Conservation (phyloP, 139 green algal genomes). For the Chlorella sp. region DNA sequence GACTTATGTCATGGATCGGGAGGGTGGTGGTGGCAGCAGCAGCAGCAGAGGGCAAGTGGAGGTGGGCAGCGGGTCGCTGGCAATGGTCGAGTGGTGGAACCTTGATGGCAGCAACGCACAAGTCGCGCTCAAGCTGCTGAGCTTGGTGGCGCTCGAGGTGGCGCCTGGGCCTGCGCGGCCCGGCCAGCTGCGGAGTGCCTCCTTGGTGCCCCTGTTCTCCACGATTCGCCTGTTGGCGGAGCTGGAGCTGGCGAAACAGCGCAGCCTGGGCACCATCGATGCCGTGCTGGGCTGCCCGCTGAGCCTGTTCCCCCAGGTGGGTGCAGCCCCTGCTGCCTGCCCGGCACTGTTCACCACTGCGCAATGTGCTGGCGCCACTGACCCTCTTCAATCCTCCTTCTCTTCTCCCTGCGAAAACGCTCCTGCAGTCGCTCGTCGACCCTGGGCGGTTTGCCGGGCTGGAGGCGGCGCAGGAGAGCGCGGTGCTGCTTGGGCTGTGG, state of each 20-base stretch:
- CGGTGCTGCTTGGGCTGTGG: conserved; percentile 31
- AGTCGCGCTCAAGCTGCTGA: conserved; percentile 13
- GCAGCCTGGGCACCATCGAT: conserved; percentile 13
- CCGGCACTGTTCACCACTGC: background rate
- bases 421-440: background rate
- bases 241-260: conserved; percentile 6
- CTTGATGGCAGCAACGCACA: conserved; percentile 5
- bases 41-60: too few species aligned
- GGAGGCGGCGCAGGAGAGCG: background rate
- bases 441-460: conserved; percentile 3
- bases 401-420: background rate
- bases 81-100: conserved; percentile 21
- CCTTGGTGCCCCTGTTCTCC: conserved; percentile 16
- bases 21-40: too few species aligned
- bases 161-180: background rate
- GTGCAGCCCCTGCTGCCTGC: background rate
- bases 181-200: background rate
- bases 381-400: background rate
- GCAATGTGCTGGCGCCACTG: background rate
- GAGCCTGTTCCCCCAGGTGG: conserved; percentile 8
- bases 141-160: conserved; percentile 15
- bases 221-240: conserved; percentile 6
- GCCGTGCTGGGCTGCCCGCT: conserved; percentile 32
- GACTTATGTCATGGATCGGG: background rate
- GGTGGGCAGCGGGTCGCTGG: background rate